These are phyloP conservation scores for Penicillium sp. DNA, from an alignment of 2,329 filamentous ascomycete species.

Conservation along the genomic window DNA sequence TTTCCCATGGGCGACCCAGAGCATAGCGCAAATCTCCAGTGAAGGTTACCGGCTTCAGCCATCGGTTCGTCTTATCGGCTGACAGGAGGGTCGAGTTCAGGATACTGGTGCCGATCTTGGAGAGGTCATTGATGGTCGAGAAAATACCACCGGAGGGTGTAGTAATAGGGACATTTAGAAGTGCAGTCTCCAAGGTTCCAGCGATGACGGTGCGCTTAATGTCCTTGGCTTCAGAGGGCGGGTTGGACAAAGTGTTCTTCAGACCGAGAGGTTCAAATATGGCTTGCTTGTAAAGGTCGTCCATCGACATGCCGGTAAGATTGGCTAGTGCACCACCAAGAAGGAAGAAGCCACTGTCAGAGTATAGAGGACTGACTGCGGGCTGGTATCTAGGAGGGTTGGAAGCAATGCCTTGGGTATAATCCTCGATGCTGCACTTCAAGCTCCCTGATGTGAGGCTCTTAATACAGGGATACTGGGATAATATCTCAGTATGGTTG, in stretches of 20 bases:
- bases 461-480: slow-evolving; percentile 15
- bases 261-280: slow-evolving; percentile 52
- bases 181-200: neutral
- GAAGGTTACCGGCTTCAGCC: slow-evolving; percentile 48
- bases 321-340: slow-evolving; percentile 52
- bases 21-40: slow-evolving; percentile 46
- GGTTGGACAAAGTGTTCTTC: slow-evolving; percentile 43
- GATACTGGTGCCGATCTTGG: slow-evolving; percentile 37
- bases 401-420: slow-evolving; percentile 32
- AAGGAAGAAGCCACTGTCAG: slow-evolving; percentile 49
- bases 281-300: slow-evolving; percentile 43
- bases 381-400: slow-evolving; percentile 49
- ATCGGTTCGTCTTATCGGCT: slow-evolving; percentile 38
- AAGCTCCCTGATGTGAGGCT: neutral
- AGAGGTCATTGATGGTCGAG: slow-evolving; percentile 44
- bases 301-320: slow-evolving; percentile 46
- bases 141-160: slow-evolving; percentile 25
- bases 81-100: slow-evolving; percentile 43
- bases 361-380: slow-evolving; percentile 54
- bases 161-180: slow-evolving; percentile 13
- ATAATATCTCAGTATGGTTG: slow-evolving; percentile 22
- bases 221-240: slow-evolving; percentile 31
- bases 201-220: slow-evolving; percentile 23
- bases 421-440: slow-evolving; percentile 31
- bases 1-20: slow-evolving; percentile 48